A percentile compares a stretch with the other conserved stretches of the same genome.
Conservation (phyloP, 192 early-diverging fungal species). For the Backusella tarrabulga region DNA sequence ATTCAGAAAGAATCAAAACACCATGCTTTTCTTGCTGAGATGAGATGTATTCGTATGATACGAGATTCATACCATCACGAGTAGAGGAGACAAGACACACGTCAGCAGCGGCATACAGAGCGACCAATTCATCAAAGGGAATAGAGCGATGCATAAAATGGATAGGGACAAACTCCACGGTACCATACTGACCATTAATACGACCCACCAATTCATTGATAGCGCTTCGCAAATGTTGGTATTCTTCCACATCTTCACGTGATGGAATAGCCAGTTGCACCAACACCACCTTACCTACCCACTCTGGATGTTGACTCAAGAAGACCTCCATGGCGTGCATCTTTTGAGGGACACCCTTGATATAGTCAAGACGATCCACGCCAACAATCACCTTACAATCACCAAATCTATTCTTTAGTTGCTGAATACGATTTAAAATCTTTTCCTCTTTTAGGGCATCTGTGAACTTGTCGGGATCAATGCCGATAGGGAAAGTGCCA, state of each 20-base stretch:
- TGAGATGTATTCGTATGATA: conserved; percentile 98
- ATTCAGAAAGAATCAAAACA: conserved; percentile 95
- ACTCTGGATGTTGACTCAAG: conserved; percentile 84
- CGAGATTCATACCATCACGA: conserved; percentile 99
- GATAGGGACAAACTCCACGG: conserved; percentile 97
- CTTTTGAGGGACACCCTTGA: conserved; percentile 99
- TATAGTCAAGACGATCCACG: conserved; percentile 98
- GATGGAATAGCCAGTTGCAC: conserved; percentile 99
- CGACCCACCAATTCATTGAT: conserved; percentile 98
- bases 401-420: conserved; percentile 81
- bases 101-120: conserved; percentile 95
- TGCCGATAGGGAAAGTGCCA: conserved; percentile 99
- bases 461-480: conserved; percentile 92
- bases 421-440: conserved; percentile 74
- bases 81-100: conserved; percentile 97
- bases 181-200: conserved; percentile 95
- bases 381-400: conserved; percentile 92
- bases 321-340: conserved; percentile 95
- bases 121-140: conserved; percentile 90
- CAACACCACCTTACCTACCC: conserved; percentile 90
- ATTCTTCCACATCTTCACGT: conserved; percentile 98
- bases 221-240: conserved; percentile 87
- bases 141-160: conserved; percentile 98
- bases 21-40: conserved; percentile 91
- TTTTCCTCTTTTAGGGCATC: conserved; percentile 72